Evolutionary conservation across 352 stramenopile species (phyloP).

Genomic region (Blastocystis hominis): DNA sequence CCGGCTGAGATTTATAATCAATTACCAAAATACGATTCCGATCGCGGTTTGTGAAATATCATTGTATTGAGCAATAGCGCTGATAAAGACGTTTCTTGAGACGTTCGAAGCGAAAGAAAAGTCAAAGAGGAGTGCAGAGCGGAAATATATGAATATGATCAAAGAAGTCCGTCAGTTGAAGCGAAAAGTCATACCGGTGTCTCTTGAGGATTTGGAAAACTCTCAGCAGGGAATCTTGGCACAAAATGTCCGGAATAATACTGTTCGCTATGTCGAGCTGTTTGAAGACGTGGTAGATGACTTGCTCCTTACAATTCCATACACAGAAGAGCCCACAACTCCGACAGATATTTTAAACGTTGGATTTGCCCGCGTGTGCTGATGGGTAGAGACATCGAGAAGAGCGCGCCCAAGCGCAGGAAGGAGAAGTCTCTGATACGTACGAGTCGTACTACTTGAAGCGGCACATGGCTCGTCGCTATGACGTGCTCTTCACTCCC

Average conservation of each 20-base stretch:
- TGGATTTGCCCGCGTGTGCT: neutral
- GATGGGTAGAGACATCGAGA: neutral
- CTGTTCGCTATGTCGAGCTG: conserved; percentile 73
- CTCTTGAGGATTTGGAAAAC: neutral
- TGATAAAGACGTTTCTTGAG: conserved; percentile 28
- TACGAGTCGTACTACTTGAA: neutral
- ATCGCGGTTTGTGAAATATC: neutral
- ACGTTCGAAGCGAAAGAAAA: neutral
- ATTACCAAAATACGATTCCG: conserved; percentile 35
- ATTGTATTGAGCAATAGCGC: neutral
- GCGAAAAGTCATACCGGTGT: neutral
- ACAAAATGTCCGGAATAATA: conserved; percentile 71
- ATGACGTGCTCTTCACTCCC: conserved; percentile 15
- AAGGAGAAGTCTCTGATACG: neutral
- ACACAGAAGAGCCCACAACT: neutral
- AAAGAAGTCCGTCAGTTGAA: neutral
- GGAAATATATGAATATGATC: neutral
- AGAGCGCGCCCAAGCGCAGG: neutral
- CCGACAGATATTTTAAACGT: conserved; percentile 10
- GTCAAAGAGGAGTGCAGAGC: neutral
- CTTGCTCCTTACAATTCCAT: conserved; percentile 64
- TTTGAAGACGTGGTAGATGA: conserved; percentile 75
- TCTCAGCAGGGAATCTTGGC: conserved; percentile 62
- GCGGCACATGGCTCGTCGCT: neutral
- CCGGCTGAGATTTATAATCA: neutral